Base-by-base conservation (phyloP, 495 filamentous ascomycete genomes). In the Pyronema omphalodes region DNA sequence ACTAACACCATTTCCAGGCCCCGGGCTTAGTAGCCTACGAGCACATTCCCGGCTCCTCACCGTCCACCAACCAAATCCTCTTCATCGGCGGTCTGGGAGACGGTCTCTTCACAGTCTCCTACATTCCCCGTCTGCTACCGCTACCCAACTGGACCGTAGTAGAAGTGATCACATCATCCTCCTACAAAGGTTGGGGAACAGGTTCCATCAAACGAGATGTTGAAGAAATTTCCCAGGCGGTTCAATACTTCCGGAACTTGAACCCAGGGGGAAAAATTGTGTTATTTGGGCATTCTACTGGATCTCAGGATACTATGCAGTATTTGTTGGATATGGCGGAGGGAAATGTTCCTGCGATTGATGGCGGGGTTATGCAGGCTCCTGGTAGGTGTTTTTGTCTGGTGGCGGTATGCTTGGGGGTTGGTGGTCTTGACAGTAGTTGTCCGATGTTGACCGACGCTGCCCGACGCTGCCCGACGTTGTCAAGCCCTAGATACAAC, bases 11-110 rank as follows among this genome's bases (percentile, higher is more conserved):
- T n/a, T 9, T 47, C 39, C 37, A 52, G 50, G 37, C 50, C 12
- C 35, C 35, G 12, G 50, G 50, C 3, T 41, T 52, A 37, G 37
- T 52, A 19, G 50, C 50, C 7, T 52, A 40, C 37, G 50, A 52
- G 23, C 50, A 52, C 50, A 3, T 19, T 3, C 50, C 50, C 11
- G n/a, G n/a, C n/a, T 8, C 50, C 35, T 9, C 9, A 18, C 3
- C 14, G n/a, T 15, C 50, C 35, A 3, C 2, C 51, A 80, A 93
- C 70, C 79, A 78, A 18, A 70, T 95, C 23, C 69, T 98, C 59
- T 93, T 91, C 69, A 73, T 94, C 51, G 82, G 80, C 57, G 89
- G 91, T 17, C 76, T 98, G 43, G 81, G 77, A 46, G 88, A 93
- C 69, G 84, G 83, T 15, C 74, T 88, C 44, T 73, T 78, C 54